Conservation (phyloP, 139 green algal species). For the Coccomyxa sp. region DNA sequence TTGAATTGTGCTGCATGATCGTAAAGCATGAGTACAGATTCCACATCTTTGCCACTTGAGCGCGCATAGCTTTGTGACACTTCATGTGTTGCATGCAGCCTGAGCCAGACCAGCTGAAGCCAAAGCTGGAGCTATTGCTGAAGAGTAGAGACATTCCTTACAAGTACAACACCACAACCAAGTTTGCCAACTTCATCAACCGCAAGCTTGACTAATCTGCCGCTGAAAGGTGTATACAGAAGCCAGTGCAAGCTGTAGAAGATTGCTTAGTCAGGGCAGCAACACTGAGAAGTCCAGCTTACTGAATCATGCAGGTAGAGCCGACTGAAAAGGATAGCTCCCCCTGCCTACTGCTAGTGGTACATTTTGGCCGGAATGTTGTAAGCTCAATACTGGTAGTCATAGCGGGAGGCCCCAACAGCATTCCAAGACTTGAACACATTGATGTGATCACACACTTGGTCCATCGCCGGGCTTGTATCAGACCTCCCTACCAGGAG, state of each 20-base stretch:
- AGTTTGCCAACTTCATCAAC: constrained; percentile 83
- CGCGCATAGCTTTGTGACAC: neutral
- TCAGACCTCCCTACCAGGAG: constrained; percentile 65
- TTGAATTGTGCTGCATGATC: neutral
- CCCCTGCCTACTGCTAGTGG: too few species aligned
- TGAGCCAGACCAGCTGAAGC: constrained; percentile 63
- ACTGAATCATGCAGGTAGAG: too few species aligned
- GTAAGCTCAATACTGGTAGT: too few species aligned
- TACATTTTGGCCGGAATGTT: too few species aligned
- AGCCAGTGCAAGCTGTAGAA: too few species aligned
- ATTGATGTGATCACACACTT: constrained; percentile 81
- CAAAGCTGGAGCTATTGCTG: constrained; percentile 70
- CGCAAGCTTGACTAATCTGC: constrained; percentile 30
- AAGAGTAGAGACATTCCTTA: constrained; percentile 49
- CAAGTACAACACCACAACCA: constrained; percentile 65
- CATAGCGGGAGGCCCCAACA: constrained; percentile 27
- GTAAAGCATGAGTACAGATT: neutral
- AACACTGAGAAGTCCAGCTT: too few species aligned
- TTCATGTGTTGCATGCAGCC: constrained; percentile 38
- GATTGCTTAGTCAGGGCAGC: too few species aligned
- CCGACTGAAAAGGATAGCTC: too few species aligned
- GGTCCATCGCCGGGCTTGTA: constrained; percentile 61
- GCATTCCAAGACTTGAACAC: constrained; percentile 83
- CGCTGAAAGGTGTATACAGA: neutral
- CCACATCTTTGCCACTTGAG: neutral